Base-by-base conservation (phyloP, 345 rosid genomes). In the Camelina sativa region DNA sequence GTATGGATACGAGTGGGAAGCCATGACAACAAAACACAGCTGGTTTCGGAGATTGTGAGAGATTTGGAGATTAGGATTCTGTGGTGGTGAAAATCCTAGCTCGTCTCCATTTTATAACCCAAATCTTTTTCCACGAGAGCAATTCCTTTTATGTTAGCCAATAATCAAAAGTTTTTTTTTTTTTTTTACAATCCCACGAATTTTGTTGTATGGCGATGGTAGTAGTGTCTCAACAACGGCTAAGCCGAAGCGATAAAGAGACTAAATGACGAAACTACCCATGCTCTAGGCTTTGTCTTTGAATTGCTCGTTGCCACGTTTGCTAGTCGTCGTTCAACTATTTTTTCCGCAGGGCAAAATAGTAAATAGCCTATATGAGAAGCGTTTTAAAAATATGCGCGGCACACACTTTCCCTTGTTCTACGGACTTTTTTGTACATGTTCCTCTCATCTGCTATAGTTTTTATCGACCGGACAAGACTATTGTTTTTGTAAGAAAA, bases 1-100 rank as follows among this genome's bases (percentile, higher is more conserved):
- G 20, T 73, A 44, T 2, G 80, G 86, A 87, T 83, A 83, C 0
- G 89, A 82, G 83, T 37, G 91, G 4, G 12, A 8, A 38, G 40
- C 54, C 76, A 72, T 72, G 10, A 6, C 19, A 25, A 25, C 5
- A 23, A 2, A 25, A 50, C 55, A 50, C 23, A 50, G 22, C 22
- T 20, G 55, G 9, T 19, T 19, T 50, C 3, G 48, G 16, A 50
- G 23, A 3, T 17, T 17, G 1, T 10, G 44, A 60, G 30, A 28
- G 30, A 6, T 30, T 69, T 7, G 4, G 59, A 60, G 59, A 50
- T 50, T n/a, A 2, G 3, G 19, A 20, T 35, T 66, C 8, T 4
- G 58, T 8, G 47, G 47, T 1, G 16, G 37, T 6, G 37, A 6
- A 8, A 48, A 32, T 17, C 58, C 3, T n/a, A n/a, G n/a, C n/a